A percentile compares a stretch with the other conserved stretches of the same genome.
phyloP scores from a whole-genome alignment of 2,329 filamentous ascomycete species.

The Talaromyces verruculosus region DNA sequence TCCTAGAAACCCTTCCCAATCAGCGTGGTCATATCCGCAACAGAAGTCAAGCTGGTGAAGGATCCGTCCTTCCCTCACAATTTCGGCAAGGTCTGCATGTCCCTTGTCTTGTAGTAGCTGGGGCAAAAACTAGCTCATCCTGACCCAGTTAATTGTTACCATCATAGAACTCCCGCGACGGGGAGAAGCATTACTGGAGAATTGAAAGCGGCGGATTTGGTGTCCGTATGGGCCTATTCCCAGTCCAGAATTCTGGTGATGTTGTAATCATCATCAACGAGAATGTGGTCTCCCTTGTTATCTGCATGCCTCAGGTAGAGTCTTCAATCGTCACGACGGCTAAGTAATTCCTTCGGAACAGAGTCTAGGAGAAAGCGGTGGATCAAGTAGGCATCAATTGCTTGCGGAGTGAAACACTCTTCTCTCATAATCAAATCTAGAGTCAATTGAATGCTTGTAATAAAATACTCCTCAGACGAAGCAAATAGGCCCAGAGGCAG shows the following conservation, averaged over 20 bases:
- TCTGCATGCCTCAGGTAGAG: constrained; percentile 52
- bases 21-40: constrained; percentile 44
- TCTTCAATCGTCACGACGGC: constrained; percentile 28
- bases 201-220: constrained; percentile 44
- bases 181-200: constrained; percentile 44
- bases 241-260: constrained; percentile 54
- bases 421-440: constrained; percentile 29
- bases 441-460: constrained; percentile 36
- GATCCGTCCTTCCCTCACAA: constrained; percentile 41
- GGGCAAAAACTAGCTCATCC: constrained; percentile 43
- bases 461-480: constrained; percentile 40
- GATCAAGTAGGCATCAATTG: constrained; percentile 42
- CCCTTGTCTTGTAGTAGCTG: constrained; percentile 37
- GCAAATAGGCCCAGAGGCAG: constrained; percentile 37
- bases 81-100: constrained; percentile 36
- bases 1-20: constrained; percentile 47
- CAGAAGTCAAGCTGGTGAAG: constrained; percentile 46
- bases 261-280: constrained; percentile 49
- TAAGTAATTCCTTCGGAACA: constrained; percentile 20
- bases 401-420: constrained; percentile 39
- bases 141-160: constrained; percentile 34
- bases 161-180: constrained; percentile 45
- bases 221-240: constrained; percentile 41
- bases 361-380: constrained; percentile 47
- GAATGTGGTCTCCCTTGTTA: constrained; percentile 53